Base-by-base conservation (phyloP, 179 eudicot genomes). In the Drosera spatulata region DNA sequence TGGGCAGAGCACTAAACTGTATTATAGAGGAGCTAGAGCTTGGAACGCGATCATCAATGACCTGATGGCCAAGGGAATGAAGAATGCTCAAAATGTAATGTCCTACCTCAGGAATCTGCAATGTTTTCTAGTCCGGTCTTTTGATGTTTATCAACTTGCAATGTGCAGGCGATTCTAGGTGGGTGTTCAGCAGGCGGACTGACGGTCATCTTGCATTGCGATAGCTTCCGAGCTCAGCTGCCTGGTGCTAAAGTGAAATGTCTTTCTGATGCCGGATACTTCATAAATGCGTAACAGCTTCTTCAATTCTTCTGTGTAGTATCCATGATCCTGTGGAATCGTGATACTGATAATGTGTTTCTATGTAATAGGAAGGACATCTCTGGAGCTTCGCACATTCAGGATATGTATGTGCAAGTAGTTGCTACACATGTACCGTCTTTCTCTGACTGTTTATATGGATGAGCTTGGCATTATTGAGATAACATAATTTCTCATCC, bases 121-220 rank as follows among this genome's bases (percentile, higher is more conserved):
- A 41, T 38, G 4, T 8, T 15, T 41, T n/a, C 43, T 6, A 9
- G 4, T 2, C 13, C 41, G 6, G 39, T 38, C 15, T 10, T 5
- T 8, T 41, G 47, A 61, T 10, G 5, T n/a, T 12, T 0, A 40
- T 56, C 3, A 22, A 9, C 9, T 4, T 55, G 41, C 2, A 3
- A 43, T 37, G 42, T 45, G 50, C 74, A 84, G 90, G 84, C 80
- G 38, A 53, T 85, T 52, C 68, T 79, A 8, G 72, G 64, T 1
- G 91, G 91, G 58, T 82, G 85, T 63, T 84, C 89, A 3, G 89
- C 86, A 33, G 89, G 90, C 69, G 90, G 86, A 37, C 60, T 81
- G 50, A 69, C 84, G 44, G 73, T 77, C 39, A 77, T 84, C 56
- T 71, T 79, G 11, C 86, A 81, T 69, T 84, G 90, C 69, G 90